phyloP scores from a whole-genome alignment of 495 filamentous ascomycete genomes.

The Talaromyces borbonicus region DNA sequence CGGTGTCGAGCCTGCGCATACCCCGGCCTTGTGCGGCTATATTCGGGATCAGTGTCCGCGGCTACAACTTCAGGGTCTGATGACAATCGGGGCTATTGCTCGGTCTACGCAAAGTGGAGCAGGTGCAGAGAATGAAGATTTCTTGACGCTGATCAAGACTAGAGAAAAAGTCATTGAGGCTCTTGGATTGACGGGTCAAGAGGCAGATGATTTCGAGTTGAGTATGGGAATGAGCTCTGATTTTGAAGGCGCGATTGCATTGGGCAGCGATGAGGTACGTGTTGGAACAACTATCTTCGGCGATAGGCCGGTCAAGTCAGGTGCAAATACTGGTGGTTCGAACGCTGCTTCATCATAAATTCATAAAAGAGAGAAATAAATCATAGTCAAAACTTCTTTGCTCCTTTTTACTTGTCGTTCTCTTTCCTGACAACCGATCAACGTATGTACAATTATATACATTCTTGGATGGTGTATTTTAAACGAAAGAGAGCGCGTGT shows the following conservation, averaged over 20 bases:
- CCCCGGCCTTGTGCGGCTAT: slow-evolving; percentile 53
- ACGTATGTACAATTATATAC: slow-evolving; percentile 7
- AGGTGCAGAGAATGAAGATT: slow-evolving; percentile 87
- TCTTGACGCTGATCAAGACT: slow-evolving; percentile 55
- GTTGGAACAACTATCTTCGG: slow-evolving; percentile 94
- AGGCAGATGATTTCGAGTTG: slow-evolving; percentile 43
- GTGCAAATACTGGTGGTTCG: slow-evolving; percentile 43
- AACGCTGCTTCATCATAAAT: not conserved
- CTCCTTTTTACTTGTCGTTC: not conserved
- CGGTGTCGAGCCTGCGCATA: slow-evolving; percentile 53
- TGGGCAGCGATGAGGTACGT: slow-evolving; percentile 89
- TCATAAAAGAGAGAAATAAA: not conserved
- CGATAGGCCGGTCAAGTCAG: slow-evolving; percentile 58
- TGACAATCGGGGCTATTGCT: slow-evolving; percentile 96
- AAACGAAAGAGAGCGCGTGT: slow-evolving; percentile 14
- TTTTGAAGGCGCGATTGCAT: slow-evolving; percentile 77
- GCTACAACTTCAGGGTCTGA: slow-evolving; percentile 68
- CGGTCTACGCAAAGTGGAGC: slow-evolving; percentile 57
- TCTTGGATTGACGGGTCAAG: slow-evolving; percentile 31
- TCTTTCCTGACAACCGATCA: not conserved
- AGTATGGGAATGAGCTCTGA: slow-evolving; percentile 90
- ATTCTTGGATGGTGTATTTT: slow-evolving; percentile 10
- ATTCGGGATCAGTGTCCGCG: slow-evolving; percentile 61
- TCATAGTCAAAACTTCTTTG: not conserved
- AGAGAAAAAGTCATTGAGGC: slow-evolving; percentile 51